These are phyloP conservation scores for Yarrowia phangngaensis DNA, from an alignment of 805 yeast genomes.

Conservation along the genomic window DNA sequence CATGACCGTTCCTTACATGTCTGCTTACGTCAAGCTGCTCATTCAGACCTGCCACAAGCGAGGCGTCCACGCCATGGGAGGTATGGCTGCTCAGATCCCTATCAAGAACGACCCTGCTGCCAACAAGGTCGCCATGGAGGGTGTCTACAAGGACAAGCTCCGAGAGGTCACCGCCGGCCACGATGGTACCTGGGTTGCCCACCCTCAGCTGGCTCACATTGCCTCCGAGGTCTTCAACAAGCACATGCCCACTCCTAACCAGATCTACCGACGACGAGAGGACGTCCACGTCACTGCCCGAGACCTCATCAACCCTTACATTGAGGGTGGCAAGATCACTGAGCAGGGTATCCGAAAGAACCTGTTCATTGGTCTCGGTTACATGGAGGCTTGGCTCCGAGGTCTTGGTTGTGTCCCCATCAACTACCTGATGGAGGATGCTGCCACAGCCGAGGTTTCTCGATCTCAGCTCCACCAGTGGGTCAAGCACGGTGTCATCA, in stretches of 20 bases:
- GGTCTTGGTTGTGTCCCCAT: slow-evolving; percentile 72
- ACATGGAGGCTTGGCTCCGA: slow-evolving; percentile 71
- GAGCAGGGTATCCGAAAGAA: slow-evolving; percentile 64
- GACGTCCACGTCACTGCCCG: slow-evolving; percentile 52
- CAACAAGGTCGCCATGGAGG: slow-evolving; percentile 61
- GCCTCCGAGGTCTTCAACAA: slow-evolving; percentile 67
- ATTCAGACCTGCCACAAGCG: slow-evolving; percentile 67
- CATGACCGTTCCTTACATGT: slow-evolving; percentile 67
- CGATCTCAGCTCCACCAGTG: slow-evolving; percentile 71
- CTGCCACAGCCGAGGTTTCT: slow-evolving; percentile 76
- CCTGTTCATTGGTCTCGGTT: slow-evolving; percentile 60
- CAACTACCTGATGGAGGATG: slow-evolving; percentile 73
- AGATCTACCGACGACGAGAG: slow-evolving; percentile 52
- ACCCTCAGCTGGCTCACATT: slow-evolving; percentile 63
- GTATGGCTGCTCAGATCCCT: slow-evolving; percentile 77
- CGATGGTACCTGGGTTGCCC: slow-evolving; percentile 78
- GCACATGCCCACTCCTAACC: slow-evolving; percentile 73
- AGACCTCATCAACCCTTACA: slow-evolving; percentile 58
- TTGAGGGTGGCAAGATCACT: slow-evolving; percentile 56
- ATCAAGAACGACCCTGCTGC: slow-evolving; percentile 60
- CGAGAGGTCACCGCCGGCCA: slow-evolving; percentile 66
- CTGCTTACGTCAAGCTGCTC: slow-evolving; percentile 58
- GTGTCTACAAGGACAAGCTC: slow-evolving; percentile 63
- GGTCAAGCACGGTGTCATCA: slow-evolving; percentile 59
- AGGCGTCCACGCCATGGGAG: slow-evolving; percentile 74